phyloP scores from a whole-genome alignment of 2,329 filamentous ascomycete genomes.

The Xylaria sp. region DNA sequence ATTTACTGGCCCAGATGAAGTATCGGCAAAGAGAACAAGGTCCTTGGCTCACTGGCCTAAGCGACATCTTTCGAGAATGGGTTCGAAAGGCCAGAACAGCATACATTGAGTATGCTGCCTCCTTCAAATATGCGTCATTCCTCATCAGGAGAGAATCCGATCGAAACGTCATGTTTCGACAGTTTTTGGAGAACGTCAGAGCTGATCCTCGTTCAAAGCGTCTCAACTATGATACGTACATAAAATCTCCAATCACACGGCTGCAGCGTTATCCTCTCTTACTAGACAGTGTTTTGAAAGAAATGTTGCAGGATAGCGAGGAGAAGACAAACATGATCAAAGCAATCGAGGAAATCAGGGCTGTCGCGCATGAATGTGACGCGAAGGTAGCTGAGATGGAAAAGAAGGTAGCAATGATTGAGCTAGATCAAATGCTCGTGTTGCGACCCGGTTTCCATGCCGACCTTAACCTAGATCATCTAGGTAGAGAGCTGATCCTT shows the following conservation, averaged over 20 bases:
- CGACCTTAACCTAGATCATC: constrained; percentile 90
- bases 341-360: constrained; percentile 91
- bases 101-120: constrained; percentile 91
- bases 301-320: constrained; percentile 84
- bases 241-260: constrained; percentile 92
- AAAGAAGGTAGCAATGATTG: constrained; percentile 88
- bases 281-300: constrained; percentile 83
- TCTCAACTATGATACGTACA: constrained; percentile 91
- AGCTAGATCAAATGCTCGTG: constrained; percentile 84
- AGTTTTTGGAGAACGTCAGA: constrained; percentile 84
- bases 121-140: constrained; percentile 85
- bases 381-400: constrained; percentile 90
- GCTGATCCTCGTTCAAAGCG: constrained; percentile 82
- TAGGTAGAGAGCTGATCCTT: constrained; percentile 90
- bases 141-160: constrained; percentile 85
- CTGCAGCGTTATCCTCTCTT: constrained; percentile 90
- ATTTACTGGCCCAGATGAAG: constrained; percentile 91
- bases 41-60: constrained; percentile 92
- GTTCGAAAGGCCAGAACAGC: constrained; percentile 89
- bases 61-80: constrained; percentile 98
- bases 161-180: constrained; percentile 84
- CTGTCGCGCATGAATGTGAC: constrained; percentile 90
- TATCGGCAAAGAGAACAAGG: constrained; percentile 97
- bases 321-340: constrained; percentile 86
- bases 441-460: constrained; percentile 88